Evolutionary conservation across 2,329 filamentous ascomycete genomes (phyloP), one percentile per base, ranked within the genome.

Genomic region (Claviceps fusiformis): DNA sequence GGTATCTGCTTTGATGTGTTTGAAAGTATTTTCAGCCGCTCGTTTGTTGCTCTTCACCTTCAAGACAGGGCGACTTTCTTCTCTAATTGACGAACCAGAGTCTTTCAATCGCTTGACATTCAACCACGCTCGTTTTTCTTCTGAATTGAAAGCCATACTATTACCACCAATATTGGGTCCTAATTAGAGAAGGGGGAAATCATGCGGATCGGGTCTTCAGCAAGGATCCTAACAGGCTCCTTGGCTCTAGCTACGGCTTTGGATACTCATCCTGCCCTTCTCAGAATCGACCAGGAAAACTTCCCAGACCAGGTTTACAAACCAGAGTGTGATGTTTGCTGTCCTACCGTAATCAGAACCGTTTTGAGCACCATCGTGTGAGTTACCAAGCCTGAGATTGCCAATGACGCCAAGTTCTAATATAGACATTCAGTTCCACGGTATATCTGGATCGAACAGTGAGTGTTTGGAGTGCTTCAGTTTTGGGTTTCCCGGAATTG

Each of bases 371-470:
- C 37, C 19, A 43, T 57, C 31, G 39, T 33, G 55, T 57, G 48
- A 56, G 55, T 51, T 27, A 27, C 9, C 24, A 24, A n/a, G 24
- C n/a, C 17, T 29, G 13, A 48, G 11, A 11, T 49, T 2, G 5
- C 29, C 33, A 3, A 39, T 19, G 33, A 31, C 19, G 33, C 5
- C 41, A 11, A 8, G 4, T 37, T 46, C 43, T 53, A 39, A 53
- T n/a, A 15, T 3, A 39, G 44, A 10, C n/a, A 19, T 24, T n/a
- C n/a, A 57, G 56, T 29, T 46, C 53, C 41, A 57, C 56, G 6
- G 50, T 58, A 37, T 54, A 44, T 39, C 27, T 15, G 11, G 56
- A 59, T 31, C 54, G 47, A 27, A 55, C 54, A 27, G 58, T 58
- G 17, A 47, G 56, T 50, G 17, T 13, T 43, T 35, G 33, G 3